These are phyloP conservation scores for Fraxinus xanthoxyloides DNA, from an alignment of 305 asterid species.

Conservation along the genomic window DNA sequence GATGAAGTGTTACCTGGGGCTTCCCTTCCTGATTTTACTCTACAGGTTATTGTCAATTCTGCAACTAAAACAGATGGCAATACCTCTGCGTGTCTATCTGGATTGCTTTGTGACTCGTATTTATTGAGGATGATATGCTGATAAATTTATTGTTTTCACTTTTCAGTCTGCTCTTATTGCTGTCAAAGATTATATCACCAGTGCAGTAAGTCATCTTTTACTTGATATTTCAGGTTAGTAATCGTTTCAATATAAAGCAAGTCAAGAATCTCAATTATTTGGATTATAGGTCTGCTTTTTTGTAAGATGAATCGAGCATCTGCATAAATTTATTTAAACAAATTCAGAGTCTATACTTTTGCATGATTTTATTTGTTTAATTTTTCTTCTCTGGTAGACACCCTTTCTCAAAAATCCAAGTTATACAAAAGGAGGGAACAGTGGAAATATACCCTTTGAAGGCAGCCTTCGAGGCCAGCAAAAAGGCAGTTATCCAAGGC, in stretches of 20 bases:
- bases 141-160: conserved; percentile 1
- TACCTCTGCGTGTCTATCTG: conserved; percentile 3
- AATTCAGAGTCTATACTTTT: not conserved
- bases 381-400: conserved; percentile 39
- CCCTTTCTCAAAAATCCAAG: conserved; percentile 54
- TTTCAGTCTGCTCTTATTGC: conserved; percentile 72
- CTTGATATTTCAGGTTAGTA: conserved; percentile 70
- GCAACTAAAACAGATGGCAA: conserved; percentile 9
- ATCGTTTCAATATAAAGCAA: not conserved
- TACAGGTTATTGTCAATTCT: conserved; percentile 44
- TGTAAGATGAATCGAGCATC: not conserved
- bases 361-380: not conserved
- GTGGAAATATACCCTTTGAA: conserved; percentile 49
- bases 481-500: conserved; percentile 75
- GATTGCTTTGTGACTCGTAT: conserved; percentile 14
- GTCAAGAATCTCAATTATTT: conserved; percentile 6
- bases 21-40: conserved; percentile 54
- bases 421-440: conserved; percentile 50
- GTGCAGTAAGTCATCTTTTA: conserved; percentile 58
- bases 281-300: not conserved
- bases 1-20: conserved; percentile 92
- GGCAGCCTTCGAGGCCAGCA: conserved; percentile 74
- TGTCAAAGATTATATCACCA: conserved; percentile 59
- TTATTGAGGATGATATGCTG: conserved; percentile 22
- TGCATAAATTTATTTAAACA: not conserved